These are phyloP conservation scores for Suhomyces xylopsoci DNA, from an alignment of 805 yeast genomes.

Conservation along the genomic window DNA sequence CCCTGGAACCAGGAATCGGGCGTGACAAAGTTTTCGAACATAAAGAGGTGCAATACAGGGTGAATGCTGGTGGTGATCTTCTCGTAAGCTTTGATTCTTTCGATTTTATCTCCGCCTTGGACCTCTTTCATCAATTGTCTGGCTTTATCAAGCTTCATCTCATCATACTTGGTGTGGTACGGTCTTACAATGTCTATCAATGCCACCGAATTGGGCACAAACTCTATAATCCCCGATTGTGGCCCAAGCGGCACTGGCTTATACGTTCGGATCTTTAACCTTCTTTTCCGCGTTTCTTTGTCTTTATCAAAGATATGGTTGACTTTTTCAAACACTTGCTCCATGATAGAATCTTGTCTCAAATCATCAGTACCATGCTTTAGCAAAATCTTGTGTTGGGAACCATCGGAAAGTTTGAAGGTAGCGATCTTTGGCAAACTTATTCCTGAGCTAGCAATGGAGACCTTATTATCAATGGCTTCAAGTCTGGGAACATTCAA, in stretches of 20 bases:
- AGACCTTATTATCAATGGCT: slow-evolving; percentile 43
- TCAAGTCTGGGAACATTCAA: slow-evolving; percentile 44
- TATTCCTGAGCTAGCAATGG: slow-evolving; percentile 77
- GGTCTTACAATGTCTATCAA: slow-evolving; percentile 65
- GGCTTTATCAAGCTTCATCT: slow-evolving; percentile 53
- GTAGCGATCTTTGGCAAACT: slow-evolving; percentile 81
- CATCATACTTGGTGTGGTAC: slow-evolving; percentile 53
- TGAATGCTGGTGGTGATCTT: slow-evolving; percentile 48
- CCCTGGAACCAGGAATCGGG: slow-evolving; percentile 75
- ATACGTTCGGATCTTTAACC: slow-evolving; percentile 72
- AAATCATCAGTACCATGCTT: slow-evolving; percentile 90
- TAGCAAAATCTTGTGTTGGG: slow-evolving; percentile 54
- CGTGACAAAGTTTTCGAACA: slow-evolving; percentile 60
- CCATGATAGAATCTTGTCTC: slow-evolving; percentile 96
- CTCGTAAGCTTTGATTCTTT: slow-evolving; percentile 44
- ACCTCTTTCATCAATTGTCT: slow-evolving; percentile 59
- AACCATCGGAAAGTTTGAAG: slow-evolving; percentile 57
- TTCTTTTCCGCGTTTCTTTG: slow-evolving; percentile 53
- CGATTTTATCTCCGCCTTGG: slow-evolving; percentile 44
- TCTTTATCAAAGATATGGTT: slow-evolving; percentile 60
- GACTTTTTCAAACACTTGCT: slow-evolving; percentile 89
- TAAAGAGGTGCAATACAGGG: slow-evolving; percentile 72
- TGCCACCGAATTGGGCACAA: slow-evolving; percentile 74
- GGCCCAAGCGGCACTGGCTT: slow-evolving; percentile 90
- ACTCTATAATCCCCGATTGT: slow-evolving; percentile 83